Evolutionary conservation across 169 alveolate species (phyloP).

Genomic region (Plasmodium gallinaceum): DNA sequence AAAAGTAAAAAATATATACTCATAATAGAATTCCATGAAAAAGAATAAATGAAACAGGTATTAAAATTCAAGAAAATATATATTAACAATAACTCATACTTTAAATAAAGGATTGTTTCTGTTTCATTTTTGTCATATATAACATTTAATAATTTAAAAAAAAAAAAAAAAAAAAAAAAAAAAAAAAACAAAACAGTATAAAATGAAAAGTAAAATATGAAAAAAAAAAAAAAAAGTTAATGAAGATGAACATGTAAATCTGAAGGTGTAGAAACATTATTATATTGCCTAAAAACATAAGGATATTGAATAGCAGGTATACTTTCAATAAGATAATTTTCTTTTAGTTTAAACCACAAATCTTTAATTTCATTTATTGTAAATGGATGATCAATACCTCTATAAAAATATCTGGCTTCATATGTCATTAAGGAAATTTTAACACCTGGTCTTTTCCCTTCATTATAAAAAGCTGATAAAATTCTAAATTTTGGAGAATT

Average conservation of each 20-base stretch:
- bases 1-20: too few relatives aligned
- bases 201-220: neutral
- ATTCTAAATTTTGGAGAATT: slow-evolving; percentile 90
- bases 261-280: slow-evolving; percentile 85
- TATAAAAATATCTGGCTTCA: slow-evolving; percentile 89
- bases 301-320: slow-evolving; percentile 92
- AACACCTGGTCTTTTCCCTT: slow-evolving; percentile 91
- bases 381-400: slow-evolving; percentile 92
- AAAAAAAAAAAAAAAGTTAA: slow-evolving; percentile 15
- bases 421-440: slow-evolving; percentile 88
- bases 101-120: too few relatives aligned
- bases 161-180: slow-evolving; percentile 4
- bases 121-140: too few relatives aligned
- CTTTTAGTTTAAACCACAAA: slow-evolving; percentile 87
- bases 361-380: slow-evolving; percentile 90
- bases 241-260: slow-evolving; percentile 84
- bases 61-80: too few relatives aligned
- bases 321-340: slow-evolving; percentile 87
- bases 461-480: slow-evolving; percentile 90
- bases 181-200: neutral
- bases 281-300: slow-evolving; percentile 89
- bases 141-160: neutral
- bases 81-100: too few relatives aligned
- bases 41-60: too few relatives aligned
- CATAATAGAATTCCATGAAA: too few relatives aligned